Percentiles rank a stretch among this genome's conserved stretches.
Evolutionary conservation across 257 asterid species (phyloP).

Genomic region (Catharanthus roseus): DNA sequence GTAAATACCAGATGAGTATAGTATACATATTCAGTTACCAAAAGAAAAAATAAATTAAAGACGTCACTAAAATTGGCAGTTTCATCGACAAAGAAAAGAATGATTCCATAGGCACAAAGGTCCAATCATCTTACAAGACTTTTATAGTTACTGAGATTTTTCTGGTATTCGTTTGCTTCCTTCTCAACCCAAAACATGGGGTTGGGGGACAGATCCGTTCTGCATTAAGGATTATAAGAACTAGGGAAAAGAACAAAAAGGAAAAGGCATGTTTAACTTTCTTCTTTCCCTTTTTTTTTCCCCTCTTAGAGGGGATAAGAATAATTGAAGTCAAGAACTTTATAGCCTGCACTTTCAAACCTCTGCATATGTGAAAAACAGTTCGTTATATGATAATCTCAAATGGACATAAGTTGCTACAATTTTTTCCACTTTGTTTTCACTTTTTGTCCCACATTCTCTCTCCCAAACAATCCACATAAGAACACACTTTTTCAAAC

Average conservation of each 20-base stretch:
- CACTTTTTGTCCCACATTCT: too few species aligned
- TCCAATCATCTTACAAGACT: background rate
- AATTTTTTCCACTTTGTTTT: too few species aligned
- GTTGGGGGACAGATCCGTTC: background rate
- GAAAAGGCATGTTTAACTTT: background rate
- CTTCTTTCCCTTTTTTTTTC: background rate
- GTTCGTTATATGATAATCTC: background rate
- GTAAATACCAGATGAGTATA: background rate
- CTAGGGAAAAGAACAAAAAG: background rate
- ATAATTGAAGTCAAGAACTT: background rate
- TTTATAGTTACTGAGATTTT: background rate
- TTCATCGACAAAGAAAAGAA: background rate
- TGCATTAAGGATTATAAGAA: background rate
- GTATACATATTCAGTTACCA: background rate
- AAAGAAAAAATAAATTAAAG: background rate
- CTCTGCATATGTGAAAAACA: background rate
- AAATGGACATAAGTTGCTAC: background rate
- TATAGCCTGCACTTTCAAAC: background rate
- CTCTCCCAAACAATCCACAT: too few species aligned
- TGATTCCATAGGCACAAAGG: background rate
- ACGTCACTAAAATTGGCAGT: background rate
- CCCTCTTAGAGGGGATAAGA: background rate
- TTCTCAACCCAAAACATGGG: background rate
- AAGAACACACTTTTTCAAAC: too few species aligned
- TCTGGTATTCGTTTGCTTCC: background rate